Percentiles rank a stretch among this genome's conserved stretches.
Conservation (phyloP, 2,329 filamentous ascomycete genomes). For the Fusarium sp. region DNA sequence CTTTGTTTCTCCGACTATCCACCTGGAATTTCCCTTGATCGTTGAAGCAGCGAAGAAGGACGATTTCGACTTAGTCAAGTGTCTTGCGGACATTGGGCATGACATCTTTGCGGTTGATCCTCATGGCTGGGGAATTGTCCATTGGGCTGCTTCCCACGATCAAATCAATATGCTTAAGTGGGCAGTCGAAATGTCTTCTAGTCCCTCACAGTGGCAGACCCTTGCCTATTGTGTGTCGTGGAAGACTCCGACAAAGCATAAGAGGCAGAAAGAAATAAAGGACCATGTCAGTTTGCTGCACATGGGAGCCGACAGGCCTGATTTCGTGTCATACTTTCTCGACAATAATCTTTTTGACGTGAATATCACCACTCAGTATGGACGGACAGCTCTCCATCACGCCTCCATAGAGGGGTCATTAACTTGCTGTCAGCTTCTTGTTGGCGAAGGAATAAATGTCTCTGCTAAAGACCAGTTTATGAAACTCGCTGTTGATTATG, state of each 20-base stretch:
- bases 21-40: accelerated
- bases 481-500: neutral
- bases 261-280: no score
- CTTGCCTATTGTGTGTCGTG: neutral
- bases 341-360: neutral
- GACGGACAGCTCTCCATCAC: conserved; percentile 2
- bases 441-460: neutral
- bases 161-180: neutral
- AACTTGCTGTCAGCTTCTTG: neutral
- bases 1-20: accelerated
- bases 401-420: neutral
- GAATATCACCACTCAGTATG: neutral
- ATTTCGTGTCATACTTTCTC: neutral
- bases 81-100: neutral
- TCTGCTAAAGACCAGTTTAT: neutral
- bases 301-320: neutral
- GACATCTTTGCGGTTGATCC: neutral
- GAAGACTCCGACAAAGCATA: no score
- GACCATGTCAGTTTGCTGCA: neutral
- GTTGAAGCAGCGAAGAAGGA: neutral
- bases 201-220: neutral
- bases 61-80: neutral
- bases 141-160: accelerated
- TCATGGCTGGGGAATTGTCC: neutral
- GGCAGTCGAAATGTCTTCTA: neutral